Base-by-base conservation (phyloP, 345 rosid genomes). In the Syzygium oleosum region DNA sequence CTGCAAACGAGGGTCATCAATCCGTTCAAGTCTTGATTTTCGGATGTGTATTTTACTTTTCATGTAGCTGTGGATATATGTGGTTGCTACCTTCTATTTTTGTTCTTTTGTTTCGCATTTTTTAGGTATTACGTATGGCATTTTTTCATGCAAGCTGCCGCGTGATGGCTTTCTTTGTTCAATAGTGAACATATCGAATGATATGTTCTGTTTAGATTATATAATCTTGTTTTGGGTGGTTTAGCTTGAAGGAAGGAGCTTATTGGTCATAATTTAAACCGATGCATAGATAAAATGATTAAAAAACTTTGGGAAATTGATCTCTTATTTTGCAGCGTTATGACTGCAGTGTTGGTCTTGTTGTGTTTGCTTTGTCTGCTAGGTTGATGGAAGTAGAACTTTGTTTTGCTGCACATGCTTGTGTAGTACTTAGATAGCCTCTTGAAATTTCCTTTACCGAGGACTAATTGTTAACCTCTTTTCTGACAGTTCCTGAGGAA, bases 401-500 rank as follows among this genome's bases (percentile, higher is more conserved):
- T 73, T 73, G 25, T 73, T 73, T 19, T 34, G 2, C 83, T 73
- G 27, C 49, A 73, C 49, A 21, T 38, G 49, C 49, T 73, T 87
- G 85, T 65, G 41, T n/a, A 19, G 52, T 46, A 27, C 14, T 2
- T 43, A 41, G 31, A 31, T 65, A n/a, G 51, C 63, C 56, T 29
- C 83, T 41, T 34, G 34, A 27, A 49, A 85, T 34, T 83, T 34
- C 56, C 84, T 87, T 58, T 59, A 22, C 25, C 21, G 51, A 43
- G 77, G 85, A 83, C 85, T 90, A 78, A 88, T 41, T 53, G 59
- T 54, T 87, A 49, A 22, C 61, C 79, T 68, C 49, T 84, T 58
- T 85, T 89, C 77, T 91, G 87, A 94, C 95, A 95, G 97, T 95
- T 95, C 90, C 88, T 95, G 15, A 93, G 90, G 90, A 95, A 95